These are phyloP conservation scores for Austroboletus festivus DNA, from an alignment of 768 basidiomycete genomes.

Conservation along the genomic window DNA sequence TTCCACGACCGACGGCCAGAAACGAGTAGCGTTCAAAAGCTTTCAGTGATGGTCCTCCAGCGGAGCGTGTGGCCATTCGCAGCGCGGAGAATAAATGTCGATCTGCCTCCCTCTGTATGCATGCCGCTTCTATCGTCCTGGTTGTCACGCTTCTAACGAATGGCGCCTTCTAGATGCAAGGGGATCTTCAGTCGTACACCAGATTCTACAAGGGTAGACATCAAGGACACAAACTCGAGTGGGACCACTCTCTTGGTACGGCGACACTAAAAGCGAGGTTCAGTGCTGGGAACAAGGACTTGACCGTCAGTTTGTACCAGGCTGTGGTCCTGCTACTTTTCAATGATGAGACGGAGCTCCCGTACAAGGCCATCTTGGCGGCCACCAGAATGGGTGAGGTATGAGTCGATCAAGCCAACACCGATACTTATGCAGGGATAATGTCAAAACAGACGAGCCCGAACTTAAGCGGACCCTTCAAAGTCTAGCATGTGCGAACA, in stretches of 20 bases:
- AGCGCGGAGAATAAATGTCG: constrained; percentile 45
- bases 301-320: constrained; percentile 89
- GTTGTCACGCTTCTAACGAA: constrained; percentile 7
- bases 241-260: constrained; percentile 86
- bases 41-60: constrained; percentile 82
- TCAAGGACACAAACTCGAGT: constrained; percentile 70
- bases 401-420: not conserved
- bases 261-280: constrained; percentile 75
- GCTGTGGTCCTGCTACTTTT: constrained; percentile 83
- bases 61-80: constrained; percentile 86
- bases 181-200: constrained; percentile 58
- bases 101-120: constrained; percentile 53
- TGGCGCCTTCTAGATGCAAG: constrained; percentile 57
- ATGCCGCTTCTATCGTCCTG: not conserved
- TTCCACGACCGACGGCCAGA: constrained; percentile 49
- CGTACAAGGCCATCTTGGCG: constrained; percentile 64
- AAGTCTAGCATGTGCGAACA: constrained; percentile 88
- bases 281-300: constrained; percentile 68
- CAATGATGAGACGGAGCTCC: constrained; percentile 61
- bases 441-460: constrained; percentile 46
- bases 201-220: constrained; percentile 79
- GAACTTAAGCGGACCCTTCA: constrained; percentile 86
- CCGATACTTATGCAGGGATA: not conserved
- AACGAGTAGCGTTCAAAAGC: constrained; percentile 41
- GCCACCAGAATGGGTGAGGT: constrained; percentile 70